phyloP scores from a whole-genome alignment of 768 basidiomycete species.

The Trichaptum fuscoviolaceum region DNA sequence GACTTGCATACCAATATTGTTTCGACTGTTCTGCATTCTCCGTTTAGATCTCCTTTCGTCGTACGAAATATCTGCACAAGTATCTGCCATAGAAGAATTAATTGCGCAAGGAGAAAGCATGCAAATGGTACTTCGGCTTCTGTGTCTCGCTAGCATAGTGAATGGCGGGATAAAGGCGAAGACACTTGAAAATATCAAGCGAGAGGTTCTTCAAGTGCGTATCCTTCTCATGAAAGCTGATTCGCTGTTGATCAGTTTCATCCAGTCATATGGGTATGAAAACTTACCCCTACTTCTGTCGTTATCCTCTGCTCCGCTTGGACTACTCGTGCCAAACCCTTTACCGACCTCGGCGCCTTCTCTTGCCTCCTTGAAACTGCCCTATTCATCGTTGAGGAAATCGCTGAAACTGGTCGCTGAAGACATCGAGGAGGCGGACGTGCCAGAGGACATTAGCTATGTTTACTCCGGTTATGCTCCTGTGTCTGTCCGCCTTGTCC shows the following conservation, averaged over 20 bases:
- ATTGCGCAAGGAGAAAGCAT: slow-evolving; percentile 84
- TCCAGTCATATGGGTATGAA: slow-evolving; percentile 71
- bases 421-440: slow-evolving; percentile 70
- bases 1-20: slow-evolving; percentile 1
- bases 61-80: slow-evolving; percentile 75
- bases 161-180: slow-evolving; percentile 85
- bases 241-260: slow-evolving; percentile 29
- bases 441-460: slow-evolving; percentile 92
- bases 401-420: slow-evolving; percentile 90
- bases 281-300: slow-evolving; percentile 64
- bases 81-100: slow-evolving; percentile 85
- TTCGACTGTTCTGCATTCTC: slow-evolving; percentile 10
- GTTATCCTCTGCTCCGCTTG: slow-evolving; percentile 59
- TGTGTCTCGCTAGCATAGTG: slow-evolving; percentile 84
- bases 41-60: slow-evolving; percentile 85
- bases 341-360: slow-evolving; percentile 46
- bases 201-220: slow-evolving; percentile 78
- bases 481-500: slow-evolving; percentile 84
- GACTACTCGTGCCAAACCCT: slow-evolving; percentile 62
- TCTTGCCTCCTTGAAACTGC: slow-evolving; percentile 50
- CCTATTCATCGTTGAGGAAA: slow-evolving; percentile 72
- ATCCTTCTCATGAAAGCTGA: slow-evolving; percentile 5
- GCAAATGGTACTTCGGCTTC: slow-evolving; percentile 68
- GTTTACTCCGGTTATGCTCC: slow-evolving; percentile 98
- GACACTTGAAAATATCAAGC: slow-evolving; percentile 79